These are phyloP conservation scores for Fusarium solani-melongenae DNA, from an alignment of 2,329 filamentous ascomycete species.

Conservation along the genomic window DNA sequence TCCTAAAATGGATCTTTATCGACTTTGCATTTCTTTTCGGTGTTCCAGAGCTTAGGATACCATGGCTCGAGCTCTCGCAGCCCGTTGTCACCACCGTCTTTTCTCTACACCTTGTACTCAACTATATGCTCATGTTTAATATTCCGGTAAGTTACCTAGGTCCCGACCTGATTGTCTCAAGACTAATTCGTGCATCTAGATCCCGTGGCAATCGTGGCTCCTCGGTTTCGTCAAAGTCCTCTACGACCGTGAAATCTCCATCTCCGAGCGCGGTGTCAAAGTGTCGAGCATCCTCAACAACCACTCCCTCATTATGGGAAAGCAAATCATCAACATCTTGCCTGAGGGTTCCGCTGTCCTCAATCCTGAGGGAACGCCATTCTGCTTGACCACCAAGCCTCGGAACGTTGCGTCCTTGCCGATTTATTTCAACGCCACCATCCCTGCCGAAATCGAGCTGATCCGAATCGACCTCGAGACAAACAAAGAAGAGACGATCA, in stretches of 20 bases:
- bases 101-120: slow-evolving; percentile 75
- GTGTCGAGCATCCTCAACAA: slow-evolving; percentile 90
- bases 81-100: slow-evolving; percentile 78
- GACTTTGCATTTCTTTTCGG: slow-evolving; percentile 90
- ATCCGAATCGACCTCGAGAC: slow-evolving; percentile 86
- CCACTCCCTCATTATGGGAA: slow-evolving; percentile 91
- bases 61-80: slow-evolving; percentile 94
- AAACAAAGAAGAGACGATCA: slow-evolving; percentile 81
- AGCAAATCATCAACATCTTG: slow-evolving; percentile 96
- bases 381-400: slow-evolving; percentile 78
- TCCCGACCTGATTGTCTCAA: neutral
- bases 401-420: slow-evolving; percentile 75
- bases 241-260: slow-evolving; percentile 91
- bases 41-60: slow-evolving; percentile 88
- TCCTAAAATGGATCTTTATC: slow-evolving; percentile 92
- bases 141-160: slow-evolving; percentile 70
- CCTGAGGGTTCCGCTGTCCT: slow-evolving; percentile 94
- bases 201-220: slow-evolving; percentile 80
- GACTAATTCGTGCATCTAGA: slow-evolving; percentile 52
- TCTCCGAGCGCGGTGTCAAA: slow-evolving; percentile 94
- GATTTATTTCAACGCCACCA: slow-evolving; percentile 93
- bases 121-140: slow-evolving; percentile 93
- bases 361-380: slow-evolving; percentile 83
- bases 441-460: slow-evolving; percentile 89
- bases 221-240: slow-evolving; percentile 80